phyloP scores from a whole-genome alignment of 192 early-diverging fungal genomes.

The Umbelopsis sp. region DNA sequence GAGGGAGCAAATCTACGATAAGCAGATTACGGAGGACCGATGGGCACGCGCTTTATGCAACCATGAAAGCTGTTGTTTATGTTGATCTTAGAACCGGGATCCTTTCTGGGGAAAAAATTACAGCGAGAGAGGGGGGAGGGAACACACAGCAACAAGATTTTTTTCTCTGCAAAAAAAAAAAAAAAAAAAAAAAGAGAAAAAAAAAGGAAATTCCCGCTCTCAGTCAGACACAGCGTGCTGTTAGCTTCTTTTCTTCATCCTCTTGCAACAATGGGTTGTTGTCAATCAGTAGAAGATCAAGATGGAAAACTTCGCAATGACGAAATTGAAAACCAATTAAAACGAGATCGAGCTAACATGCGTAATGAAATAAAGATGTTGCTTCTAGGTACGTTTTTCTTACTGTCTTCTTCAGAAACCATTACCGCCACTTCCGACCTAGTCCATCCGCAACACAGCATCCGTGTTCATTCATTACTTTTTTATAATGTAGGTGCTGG shows the following conservation, averaged over 20 bases:
- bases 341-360: slow-evolving; percentile 76
- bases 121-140: background rate
- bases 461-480: no score
- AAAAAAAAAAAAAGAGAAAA: background rate
- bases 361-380: slow-evolving; percentile 97
- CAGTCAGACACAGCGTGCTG: background rate
- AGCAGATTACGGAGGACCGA: background rate
- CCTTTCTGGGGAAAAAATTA: background rate
- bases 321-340: slow-evolving; percentile 89
- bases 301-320: slow-evolving; percentile 86
- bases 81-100: background rate
- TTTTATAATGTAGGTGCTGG: slow-evolving; percentile 70
- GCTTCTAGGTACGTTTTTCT: slow-evolving; percentile 64
- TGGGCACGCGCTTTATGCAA: background rate
- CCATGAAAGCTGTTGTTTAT: slow-evolving; percentile 3
- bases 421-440: background rate
- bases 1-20: background rate
- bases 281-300: slow-evolving; percentile 80
- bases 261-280: slow-evolving; percentile 81
- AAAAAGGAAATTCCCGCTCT: slow-evolving; percentile 9
- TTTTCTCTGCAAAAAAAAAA: no score
- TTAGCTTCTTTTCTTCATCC: background rate
- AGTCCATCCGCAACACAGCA: background rate
- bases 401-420: background rate
- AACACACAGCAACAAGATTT: no score